Conservation (phyloP, 1,284 basidiomycete genomes). For the Ceratobasidium theobromae region DNA sequence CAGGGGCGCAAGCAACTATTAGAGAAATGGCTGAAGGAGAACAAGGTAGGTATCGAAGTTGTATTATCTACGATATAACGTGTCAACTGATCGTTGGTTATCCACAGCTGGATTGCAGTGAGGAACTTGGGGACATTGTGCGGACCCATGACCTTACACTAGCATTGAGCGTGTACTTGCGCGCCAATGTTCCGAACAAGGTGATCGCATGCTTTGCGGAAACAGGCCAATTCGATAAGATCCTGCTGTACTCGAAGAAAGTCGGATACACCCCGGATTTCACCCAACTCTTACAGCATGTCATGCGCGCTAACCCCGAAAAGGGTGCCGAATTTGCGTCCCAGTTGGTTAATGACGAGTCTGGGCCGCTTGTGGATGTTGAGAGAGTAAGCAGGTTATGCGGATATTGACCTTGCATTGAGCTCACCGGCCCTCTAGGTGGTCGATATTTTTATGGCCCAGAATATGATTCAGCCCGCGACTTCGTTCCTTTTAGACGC, state of each 20-base stretch:
- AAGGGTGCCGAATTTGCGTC: slow-evolving; percentile 98
- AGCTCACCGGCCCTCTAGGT: slow-evolving; percentile 52
- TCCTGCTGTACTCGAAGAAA: slow-evolving; percentile 97
- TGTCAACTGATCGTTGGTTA: not conserved
- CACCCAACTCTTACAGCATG: slow-evolving; percentile 91
- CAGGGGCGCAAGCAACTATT: slow-evolving; percentile 97
- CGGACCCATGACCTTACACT: slow-evolving; percentile 96
- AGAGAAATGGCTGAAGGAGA: slow-evolving; percentile 99
- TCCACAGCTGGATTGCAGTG: slow-evolving; percentile 88
- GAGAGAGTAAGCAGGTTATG: slow-evolving; percentile 65
- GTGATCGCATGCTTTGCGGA: slow-evolving; percentile 99
- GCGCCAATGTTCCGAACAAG: slow-evolving; percentile 98
- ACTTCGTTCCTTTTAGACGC: slow-evolving; percentile 98
- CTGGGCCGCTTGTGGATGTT: slow-evolving; percentile 89
- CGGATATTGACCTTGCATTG: not conserved
- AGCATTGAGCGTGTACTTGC: slow-evolving; percentile 97
- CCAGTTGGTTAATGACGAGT: slow-evolving; percentile 93
- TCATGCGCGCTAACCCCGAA: slow-evolving; percentile 96
- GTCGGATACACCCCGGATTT: slow-evolving; percentile 96
- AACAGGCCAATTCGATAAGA: slow-evolving; percentile 98
- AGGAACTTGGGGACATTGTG: slow-evolving; percentile 98
- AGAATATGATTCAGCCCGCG: slow-evolving; percentile 99
- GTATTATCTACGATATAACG: not conserved
- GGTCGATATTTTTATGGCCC: slow-evolving; percentile 98
- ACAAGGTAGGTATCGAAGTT: slow-evolving; percentile 66